These are phyloP conservation scores for Syzygium syzygioides DNA, from an alignment of 441 rosid species.

Conservation along the genomic window DNA sequence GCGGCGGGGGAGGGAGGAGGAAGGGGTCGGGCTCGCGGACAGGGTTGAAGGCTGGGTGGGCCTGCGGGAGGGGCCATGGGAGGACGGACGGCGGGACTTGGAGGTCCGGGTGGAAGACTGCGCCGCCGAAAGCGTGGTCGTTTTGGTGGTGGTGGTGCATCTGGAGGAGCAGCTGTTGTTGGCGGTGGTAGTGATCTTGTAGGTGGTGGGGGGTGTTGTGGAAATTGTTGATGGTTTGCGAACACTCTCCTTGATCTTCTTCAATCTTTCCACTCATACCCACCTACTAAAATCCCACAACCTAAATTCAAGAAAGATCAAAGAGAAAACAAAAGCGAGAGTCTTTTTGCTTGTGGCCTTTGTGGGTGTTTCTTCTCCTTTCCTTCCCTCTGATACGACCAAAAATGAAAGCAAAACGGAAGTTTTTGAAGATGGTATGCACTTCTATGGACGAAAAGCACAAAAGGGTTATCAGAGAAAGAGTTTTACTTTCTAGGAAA, in stretches of 20 bases:
- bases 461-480: not conserved
- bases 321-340: not conserved
- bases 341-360: not conserved
- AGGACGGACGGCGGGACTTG: conserved; percentile 44
- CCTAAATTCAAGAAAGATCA: not conserved
- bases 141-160: conserved; percentile 36
- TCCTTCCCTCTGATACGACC: not conserved
- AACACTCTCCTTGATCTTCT: conserved; percentile 65
- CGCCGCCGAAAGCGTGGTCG: conserved; percentile 27
- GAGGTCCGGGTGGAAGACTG: conserved; percentile 48
- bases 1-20: conserved; percentile 46
- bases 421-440: not conserved
- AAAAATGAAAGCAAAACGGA: not conserved
- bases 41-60: conserved; percentile 36
- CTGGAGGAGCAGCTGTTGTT: conserved; percentile 44
- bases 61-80: conserved; percentile 56
- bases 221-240: conserved; percentile 26
- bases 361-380: not conserved
- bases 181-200: conserved; percentile 57
- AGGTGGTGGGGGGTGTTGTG: conserved; percentile 27
- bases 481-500: not conserved
- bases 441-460: not conserved
- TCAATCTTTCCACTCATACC: conserved; percentile 41
- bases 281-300: not conserved
- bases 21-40: conserved; percentile 45